Base-by-base conservation (phyloP, 768 basidiomycete genomes). In the Boletellus ananas region DNA sequence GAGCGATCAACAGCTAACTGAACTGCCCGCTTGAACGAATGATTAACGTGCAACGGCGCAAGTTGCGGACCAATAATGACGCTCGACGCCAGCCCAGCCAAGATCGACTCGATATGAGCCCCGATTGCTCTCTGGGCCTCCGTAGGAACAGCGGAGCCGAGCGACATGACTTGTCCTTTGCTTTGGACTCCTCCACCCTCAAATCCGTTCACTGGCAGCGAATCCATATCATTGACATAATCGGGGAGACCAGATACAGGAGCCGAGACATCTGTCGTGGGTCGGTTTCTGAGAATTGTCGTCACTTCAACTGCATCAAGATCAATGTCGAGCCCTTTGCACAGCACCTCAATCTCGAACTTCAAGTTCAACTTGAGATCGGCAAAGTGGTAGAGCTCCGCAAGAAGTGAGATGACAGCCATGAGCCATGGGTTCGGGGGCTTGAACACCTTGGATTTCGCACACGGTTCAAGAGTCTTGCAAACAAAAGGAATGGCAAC, bases 351-450 rank as follows among this genome's bases (percentile, higher is more conserved):
- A 47, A 99, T 98, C 71, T 98, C 96, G 63, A 99, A 99, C 70
- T 97, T 98, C 65, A 94, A 79, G 65, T 97, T 96, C 48, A 98
- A 75, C 71, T 95, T 95, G 54, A 98, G 78, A 59, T 98, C 94
- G 5, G 93, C 95, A 60, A 87, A 94, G 65, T 94, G 90, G 68
- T 99, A 98, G n/a, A 99, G 79, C 66, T 99, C 96, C 38, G 84
- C 90, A 39, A 98, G 80, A 37, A 98, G 76, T 57, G 87, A 83
- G 60, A 98, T 76, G 55, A 99, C 90, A 0, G 90, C 94, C 87
- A 97, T 94, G 43, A 99, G 72, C 96, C 96, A 99, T 2, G 96
- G 96, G 67, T 97, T 99, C 21, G 96, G 96, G 17, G 93, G 88
- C 61, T 80, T 87, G 81, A 99, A 99, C 23, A 98, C 89, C 56